A percentile compares a stretch with the other conserved stretches of the same genome.
phyloP scores from a whole-genome alignment of 352 stramenopile species.

The Globisporangium alternatum region DNA sequence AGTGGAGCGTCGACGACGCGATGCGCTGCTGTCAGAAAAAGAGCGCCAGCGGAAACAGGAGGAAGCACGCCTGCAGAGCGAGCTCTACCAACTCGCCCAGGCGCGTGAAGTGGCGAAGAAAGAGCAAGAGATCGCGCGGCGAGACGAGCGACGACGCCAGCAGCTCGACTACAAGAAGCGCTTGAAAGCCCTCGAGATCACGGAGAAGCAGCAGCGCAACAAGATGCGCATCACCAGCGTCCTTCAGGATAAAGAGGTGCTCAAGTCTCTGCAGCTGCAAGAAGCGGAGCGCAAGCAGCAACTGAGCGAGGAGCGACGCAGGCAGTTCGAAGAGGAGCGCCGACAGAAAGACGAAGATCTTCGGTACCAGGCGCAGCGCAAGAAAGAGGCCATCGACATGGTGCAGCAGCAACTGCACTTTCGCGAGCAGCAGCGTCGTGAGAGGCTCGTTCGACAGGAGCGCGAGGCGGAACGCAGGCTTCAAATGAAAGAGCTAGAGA shows the following conservation, averaged over 20 bases:
- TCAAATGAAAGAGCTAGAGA: slow-evolving; percentile 43
- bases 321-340: slow-evolving; percentile 43
- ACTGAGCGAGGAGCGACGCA: slow-evolving; percentile 53
- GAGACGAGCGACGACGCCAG: slow-evolving; percentile 43
- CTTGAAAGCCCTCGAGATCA: slow-evolving; percentile 38
- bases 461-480: slow-evolving; percentile 38
- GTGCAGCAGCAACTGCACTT: slow-evolving; percentile 59
- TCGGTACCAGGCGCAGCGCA: slow-evolving; percentile 37
- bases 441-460: slow-evolving; percentile 49
- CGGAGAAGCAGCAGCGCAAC: slow-evolving; percentile 65
- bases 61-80: slow-evolving; percentile 45
- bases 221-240: slow-evolving; percentile 62
- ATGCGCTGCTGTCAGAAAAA: slow-evolving; percentile 45
- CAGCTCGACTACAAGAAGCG: slow-evolving; percentile 46
- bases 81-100: slow-evolving; percentile 42
- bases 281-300: slow-evolving; percentile 60
- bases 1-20: slow-evolving; percentile 39
- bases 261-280: slow-evolving; percentile 41
- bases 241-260: slow-evolving; percentile 54
- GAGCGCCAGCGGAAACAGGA: slow-evolving; percentile 55
- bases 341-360: slow-evolving; percentile 46
- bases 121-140: slow-evolving; percentile 39
- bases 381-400: slow-evolving; percentile 60
- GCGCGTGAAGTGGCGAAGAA: slow-evolving; percentile 43
- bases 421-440: slow-evolving; percentile 50